Percentiles rank a stretch among this genome's conserved stretches.
Evolutionary conservation across 345 rosid species (phyloP).

Genomic region (Cardiospermum halicacabum): DNA sequence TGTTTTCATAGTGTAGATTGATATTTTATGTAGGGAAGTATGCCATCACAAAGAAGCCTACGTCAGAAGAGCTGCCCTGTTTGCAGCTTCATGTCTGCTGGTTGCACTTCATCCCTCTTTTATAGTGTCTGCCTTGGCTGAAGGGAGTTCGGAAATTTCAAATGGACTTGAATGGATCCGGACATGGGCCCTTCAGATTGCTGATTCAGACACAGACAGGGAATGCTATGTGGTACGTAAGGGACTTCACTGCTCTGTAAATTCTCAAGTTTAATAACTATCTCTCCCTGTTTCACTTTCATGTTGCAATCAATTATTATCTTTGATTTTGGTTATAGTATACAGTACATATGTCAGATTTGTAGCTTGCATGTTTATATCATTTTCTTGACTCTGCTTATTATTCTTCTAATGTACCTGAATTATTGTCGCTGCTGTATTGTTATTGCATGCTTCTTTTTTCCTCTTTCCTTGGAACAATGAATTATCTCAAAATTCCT

Average conservation of each 20-base stretch:
- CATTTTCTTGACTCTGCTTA: not conserved
- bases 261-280: constrained; percentile 1
- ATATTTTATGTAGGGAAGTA: constrained; percentile 57
- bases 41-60: constrained; percentile 85
- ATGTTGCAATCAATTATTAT: not conserved
- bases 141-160: constrained; percentile 66
- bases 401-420: not conserved
- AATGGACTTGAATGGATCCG: constrained; percentile 94
- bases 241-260: not conserved
- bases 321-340: not conserved
- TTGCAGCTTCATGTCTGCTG: constrained; percentile 76
- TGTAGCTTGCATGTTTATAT: not conserved
- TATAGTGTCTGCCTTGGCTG: constrained; percentile 63
- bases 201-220: constrained; percentile 73
- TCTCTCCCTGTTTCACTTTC: not conserved
- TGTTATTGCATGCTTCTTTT: not conserved
- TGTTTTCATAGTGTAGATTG: not conserved
- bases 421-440: not conserved
- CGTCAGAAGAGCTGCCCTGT: constrained; percentile 86
- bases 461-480: not conserved
- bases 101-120: constrained; percentile 80
- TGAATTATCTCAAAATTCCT: not conserved
- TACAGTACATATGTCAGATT: not conserved
- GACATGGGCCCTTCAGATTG: constrained; percentile 67
- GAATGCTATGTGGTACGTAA: constrained; percentile 78